A percentile compares a stretch with the other conserved stretches of the same genome.
phyloP scores from a whole-genome alignment of 805 yeast genomes.

The Lipomyces kockii region DNA sequence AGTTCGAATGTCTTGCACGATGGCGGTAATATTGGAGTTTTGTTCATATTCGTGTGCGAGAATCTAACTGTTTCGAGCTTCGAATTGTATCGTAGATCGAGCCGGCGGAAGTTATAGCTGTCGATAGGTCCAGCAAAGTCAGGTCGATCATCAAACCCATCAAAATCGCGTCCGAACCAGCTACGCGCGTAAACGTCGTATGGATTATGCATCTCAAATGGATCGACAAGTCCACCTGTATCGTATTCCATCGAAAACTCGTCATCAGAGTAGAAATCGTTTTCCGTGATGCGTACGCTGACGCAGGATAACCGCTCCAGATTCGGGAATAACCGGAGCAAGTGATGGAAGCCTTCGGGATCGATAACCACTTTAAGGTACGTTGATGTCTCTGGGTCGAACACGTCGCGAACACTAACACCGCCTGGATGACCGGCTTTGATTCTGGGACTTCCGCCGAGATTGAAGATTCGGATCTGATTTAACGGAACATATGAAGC shows the following conservation, averaged over 20 bases:
- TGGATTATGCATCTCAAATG: not conserved
- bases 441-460: not conserved
- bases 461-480: not conserved
- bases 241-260: slow-evolving; percentile 1
- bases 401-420: not conserved
- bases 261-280: not conserved
- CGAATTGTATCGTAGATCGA: not conserved
- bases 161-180: not conserved
- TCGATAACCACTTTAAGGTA: not conserved
- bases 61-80: not conserved
- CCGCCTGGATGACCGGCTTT: not conserved
- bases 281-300: not conserved
- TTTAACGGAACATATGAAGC: not conserved
- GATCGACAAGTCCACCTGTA: not conserved
- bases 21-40: not conserved
- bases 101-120: slow-evolving; percentile 1
- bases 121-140: not conserved
- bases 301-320: not conserved
- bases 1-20: slow-evolving; percentile 1
- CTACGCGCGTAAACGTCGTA: not conserved
- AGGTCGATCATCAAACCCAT: not conserved
- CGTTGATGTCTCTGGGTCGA: not conserved
- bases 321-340: not conserved
- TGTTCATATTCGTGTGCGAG: not conserved
- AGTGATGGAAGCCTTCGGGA: not conserved